Evolutionary conservation across 139 green algal genomes (phyloP).

Genomic region (Mychonastes homosphaera): DNA sequence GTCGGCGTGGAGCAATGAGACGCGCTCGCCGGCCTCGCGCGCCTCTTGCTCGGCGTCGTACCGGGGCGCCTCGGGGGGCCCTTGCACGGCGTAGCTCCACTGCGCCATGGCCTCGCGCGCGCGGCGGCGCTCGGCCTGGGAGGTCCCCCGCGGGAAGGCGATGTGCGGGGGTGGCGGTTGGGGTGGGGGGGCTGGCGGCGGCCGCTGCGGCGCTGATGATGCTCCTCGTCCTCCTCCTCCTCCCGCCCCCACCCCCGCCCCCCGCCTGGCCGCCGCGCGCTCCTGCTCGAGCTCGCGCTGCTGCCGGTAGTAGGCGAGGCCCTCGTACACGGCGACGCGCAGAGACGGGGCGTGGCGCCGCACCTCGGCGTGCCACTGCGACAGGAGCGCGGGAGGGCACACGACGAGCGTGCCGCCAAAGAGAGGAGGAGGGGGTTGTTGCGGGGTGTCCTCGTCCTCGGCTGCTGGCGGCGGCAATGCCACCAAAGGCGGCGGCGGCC

Average conservation of each 20-base stretch:
- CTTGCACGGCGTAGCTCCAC: slow-evolving; percentile 4
- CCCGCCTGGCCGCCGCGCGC: slow-evolving; percentile 3
- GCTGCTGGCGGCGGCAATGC: slow-evolving; percentile 2
- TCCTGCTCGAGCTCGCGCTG: too few species aligned
- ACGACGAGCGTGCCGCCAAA: slow-evolving; percentile 35
- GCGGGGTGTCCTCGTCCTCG: not conserved
- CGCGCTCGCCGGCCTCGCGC: slow-evolving; percentile 15
- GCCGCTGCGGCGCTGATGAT: too few species aligned
- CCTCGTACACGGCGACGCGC: slow-evolving; percentile 36
- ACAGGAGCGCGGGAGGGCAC: slow-evolving; percentile 28
- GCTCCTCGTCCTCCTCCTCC: slow-evolving; percentile 13
- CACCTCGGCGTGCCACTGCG: slow-evolving; percentile 32
- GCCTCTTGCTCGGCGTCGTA: slow-evolving; percentile 33
- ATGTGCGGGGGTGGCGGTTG: too few species aligned
- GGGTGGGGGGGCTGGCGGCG: slow-evolving; percentile 3
- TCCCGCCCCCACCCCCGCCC: not conserved
- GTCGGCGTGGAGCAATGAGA: slow-evolving; percentile 33
- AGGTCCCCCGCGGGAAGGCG: too few species aligned
- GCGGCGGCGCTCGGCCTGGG: too few species aligned
- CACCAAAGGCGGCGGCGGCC: slow-evolving; percentile 12
- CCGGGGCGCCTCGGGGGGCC: slow-evolving; percentile 5
- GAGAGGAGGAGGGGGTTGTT: slow-evolving; percentile 4
- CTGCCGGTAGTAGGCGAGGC: slow-evolving; percentile 21
- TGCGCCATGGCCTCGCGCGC: too few species aligned
- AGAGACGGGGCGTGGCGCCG: not conserved